Evolutionary conservation across 257 asterid species (phyloP).

Genomic region (Solanum dulcamara): DNA sequence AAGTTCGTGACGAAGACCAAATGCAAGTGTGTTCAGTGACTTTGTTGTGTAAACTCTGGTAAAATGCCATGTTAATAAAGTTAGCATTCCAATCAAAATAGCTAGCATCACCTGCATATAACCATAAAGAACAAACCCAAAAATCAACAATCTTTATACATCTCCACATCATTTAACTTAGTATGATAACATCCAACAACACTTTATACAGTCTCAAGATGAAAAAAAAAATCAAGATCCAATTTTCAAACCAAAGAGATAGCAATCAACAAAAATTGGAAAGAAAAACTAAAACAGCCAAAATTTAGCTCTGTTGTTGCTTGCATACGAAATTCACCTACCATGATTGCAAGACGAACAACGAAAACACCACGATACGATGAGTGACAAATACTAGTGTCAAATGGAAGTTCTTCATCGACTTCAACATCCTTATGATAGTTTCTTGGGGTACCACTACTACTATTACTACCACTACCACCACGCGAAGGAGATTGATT

Average conservation of each 20-base stretch:
- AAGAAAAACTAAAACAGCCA: neutral
- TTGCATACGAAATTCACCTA: constrained; percentile 1
- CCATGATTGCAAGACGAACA: constrained; percentile 99
- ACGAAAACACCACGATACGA: constrained; percentile 74
- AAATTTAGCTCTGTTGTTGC: neutral
- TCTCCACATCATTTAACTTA: neutral
- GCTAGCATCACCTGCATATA: constrained; percentile 78
- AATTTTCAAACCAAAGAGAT: too few relatives aligned
- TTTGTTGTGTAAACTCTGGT: constrained; percentile 68
- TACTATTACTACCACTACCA: neutral
- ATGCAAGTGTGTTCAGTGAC: constrained; percentile 67
- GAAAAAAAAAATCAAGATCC: neutral
- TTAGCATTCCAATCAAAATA: constrained; percentile 69
- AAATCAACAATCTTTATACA: neutral
- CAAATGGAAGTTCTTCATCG: constrained; percentile 52
- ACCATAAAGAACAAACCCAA: neutral
- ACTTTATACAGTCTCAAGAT: neutral
- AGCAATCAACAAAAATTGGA: neutral
- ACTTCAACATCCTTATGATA: constrained; percentile 49
- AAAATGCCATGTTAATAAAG: constrained; percentile 88
- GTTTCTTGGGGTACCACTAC: constrained; percentile 7
- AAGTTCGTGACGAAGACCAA: constrained; percentile 79
- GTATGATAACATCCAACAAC: neutral
- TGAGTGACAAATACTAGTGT: constrained; percentile 46
- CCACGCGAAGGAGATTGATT: constrained; percentile 18